Base-by-base conservation (phyloP, 352 stramenopile species). In the Blastocystis sp. region DNA sequence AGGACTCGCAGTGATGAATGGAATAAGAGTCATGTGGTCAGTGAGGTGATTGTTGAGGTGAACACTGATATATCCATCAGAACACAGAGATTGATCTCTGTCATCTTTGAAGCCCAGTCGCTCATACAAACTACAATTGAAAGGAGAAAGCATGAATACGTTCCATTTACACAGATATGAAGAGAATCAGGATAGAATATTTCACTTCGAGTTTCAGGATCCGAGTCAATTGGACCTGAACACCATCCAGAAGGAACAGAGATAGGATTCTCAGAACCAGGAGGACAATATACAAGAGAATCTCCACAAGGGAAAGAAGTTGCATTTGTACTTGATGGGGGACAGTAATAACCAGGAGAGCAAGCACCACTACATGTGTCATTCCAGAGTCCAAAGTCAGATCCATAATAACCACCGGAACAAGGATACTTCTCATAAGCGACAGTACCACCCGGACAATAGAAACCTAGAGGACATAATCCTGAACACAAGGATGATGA, bases 81-180 rank as follows among this genome's bases (percentile, higher is more conserved):
- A 70, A 4, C 60, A 70, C 9, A 35, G 40, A 7, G 33, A 44
- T 30, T 24, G 54, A n/a, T 77, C 24, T 6, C 7, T 57, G 40
- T 19, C 19, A 30, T 27, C 22, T 17, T 11, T 56, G 33, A 56
- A 77, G 33, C 13, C 4, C 9, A 77, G 13, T 33, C 30, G 30
- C 3, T 51, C 19, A n/a, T 77, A 56, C 4, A 56, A 30, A 1
- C 42, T 51, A 57, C 5, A 57, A 27, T 44, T 35, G 24, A 70
- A 9, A 24, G 19, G 11, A 77, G 4, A 51, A 5, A 56, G 30
- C 3, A 30, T 9, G 66, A 11, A 53, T 81, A 59, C 44, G 30
- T 30, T 81, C 69, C 69, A 81, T 62, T 44, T 15, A 81, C 24
- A 59, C 69, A 81, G 62, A 59, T 24, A 37, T 60, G 27, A 44